Percentiles rank a stretch among this genome's conserved stretches.
These are phyloP conservation scores for Aspergillus neotritici DNA, from an alignment of 2,329 filamentous ascomycete species.

Conservation along the genomic window DNA sequence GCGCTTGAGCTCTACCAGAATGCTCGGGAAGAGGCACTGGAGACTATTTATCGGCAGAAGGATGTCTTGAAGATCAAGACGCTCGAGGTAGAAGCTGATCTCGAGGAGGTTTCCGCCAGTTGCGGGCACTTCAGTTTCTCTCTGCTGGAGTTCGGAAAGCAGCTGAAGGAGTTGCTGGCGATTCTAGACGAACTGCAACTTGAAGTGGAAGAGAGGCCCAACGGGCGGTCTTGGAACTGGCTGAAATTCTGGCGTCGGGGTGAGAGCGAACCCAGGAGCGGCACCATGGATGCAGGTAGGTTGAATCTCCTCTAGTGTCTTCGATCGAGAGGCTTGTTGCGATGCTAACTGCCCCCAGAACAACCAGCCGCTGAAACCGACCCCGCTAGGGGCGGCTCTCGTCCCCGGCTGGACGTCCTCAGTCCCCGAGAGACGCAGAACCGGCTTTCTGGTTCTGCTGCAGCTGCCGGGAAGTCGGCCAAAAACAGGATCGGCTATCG, in stretches of 20 bases:
- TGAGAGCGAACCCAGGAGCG: constrained; percentile 8
- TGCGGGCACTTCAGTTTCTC: constrained; percentile 96
- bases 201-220: constrained; percentile 57
- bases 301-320: background rate
- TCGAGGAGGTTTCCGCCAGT: constrained; percentile 95
- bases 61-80: constrained; percentile 64
- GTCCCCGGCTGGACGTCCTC: constrained; percentile 1
- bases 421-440: background rate
- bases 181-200: constrained; percentile 77
- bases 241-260: constrained; percentile 64
- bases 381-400: constrained; percentile 1
- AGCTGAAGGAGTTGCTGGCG: constrained; percentile 75
- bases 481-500: constrained; percentile 40
- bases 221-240: constrained; percentile 74
- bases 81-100: constrained; percentile 77
- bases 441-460: background rate
- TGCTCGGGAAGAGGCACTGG: constrained; percentile 69
- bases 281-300: constrained; percentile 26
- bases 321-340: background rate
- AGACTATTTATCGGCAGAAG: constrained; percentile 73
- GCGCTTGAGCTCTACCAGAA: constrained; percentile 74
- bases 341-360: constrained; percentile 9
- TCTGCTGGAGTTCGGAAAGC: constrained; percentile 82
- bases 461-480: constrained; percentile 3
- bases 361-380: constrained; percentile 8